A percentile compares a stretch with the other conserved stretches of the same genome.
These are phyloP conservation scores for Diplogelasinospora grovesii DNA, from an alignment of 495 filamentous ascomycete species.

Conservation along the genomic window DNA sequence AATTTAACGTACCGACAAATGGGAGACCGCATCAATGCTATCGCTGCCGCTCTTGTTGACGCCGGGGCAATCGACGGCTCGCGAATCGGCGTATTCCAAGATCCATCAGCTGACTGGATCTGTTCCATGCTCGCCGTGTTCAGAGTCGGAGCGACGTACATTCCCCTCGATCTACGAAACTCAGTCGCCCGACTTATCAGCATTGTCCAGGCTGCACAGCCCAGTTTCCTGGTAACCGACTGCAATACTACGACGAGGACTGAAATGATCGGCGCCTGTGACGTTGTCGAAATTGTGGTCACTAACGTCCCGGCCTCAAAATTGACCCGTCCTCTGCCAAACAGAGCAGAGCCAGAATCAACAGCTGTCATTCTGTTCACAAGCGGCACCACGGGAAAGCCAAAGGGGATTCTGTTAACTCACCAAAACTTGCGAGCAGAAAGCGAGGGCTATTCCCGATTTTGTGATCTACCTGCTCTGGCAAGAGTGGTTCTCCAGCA, in stretches of 20 bases:
- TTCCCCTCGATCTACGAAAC: neutral
- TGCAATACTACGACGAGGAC: neutral
- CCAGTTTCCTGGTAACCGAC: neutral
- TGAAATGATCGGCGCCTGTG: neutral
- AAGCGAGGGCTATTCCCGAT: too few species aligned
- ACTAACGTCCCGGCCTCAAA: too few species aligned
- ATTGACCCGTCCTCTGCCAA: neutral
- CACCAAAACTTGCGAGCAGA: constrained; percentile 5
- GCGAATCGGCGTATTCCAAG: constrained; percentile 24
- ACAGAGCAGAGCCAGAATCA: too few species aligned
- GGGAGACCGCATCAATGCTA: constrained; percentile 7
- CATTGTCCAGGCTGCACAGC: neutral
- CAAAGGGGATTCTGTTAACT: constrained; percentile 32
- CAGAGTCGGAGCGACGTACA: neutral
- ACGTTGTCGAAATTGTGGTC: neutral
- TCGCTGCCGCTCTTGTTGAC: constrained; percentile 3
- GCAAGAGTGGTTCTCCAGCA: constrained; percentile 16
- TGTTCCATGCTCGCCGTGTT: neutral
- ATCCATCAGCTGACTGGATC: neutral
- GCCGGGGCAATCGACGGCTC: constrained; percentile 3
- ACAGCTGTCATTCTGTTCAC: constrained; percentile 32
- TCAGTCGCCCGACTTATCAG: neutral
- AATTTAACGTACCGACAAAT: constrained; percentile 13
- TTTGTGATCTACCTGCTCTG: too few species aligned
- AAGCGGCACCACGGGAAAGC: constrained; percentile 33